Base-by-base conservation (phyloP, 306 rosid species). In the Vigna unguiculata region DNA sequence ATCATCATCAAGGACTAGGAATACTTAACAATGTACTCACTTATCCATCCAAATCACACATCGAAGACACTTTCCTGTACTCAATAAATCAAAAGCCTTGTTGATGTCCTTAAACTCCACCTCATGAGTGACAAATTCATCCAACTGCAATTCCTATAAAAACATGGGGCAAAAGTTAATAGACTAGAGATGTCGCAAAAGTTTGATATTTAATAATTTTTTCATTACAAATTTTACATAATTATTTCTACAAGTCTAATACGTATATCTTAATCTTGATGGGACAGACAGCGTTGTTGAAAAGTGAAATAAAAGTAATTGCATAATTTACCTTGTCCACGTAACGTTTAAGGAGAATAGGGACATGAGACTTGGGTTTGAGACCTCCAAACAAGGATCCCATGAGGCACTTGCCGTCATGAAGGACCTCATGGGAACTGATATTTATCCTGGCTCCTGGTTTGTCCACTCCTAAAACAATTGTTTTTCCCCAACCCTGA, bases 401-500 rank as follows among this genome's bases (percentile, higher is more conserved):
- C 84, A n/a, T 64, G 12, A 93, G 85, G 62, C 16, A 84, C 83
- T 88, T 91, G 28, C 97, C 96, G 2, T 10, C 48, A 7, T 80
- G 86, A 78, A 93, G 97, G 53, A 93, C 83, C 10, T 83, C 96
- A 16, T 0, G 0, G 16, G 89, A 83, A 21, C 77, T 82, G 8
- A 93, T 60, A 80, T 25, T 87, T 83, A 91, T 54, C 47, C 2
- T 43, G 16, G 97, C 69, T 49, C 77, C 91, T 28, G 89, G 87
- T 77, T 72, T 80, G 85, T 86, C 96, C 68, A 90, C 91, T 49
- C 96, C 98, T 78, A 93, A 22, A 13, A 93, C 86, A 36, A 93
- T 54, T 49, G 93, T 88, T 87, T 91, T 90, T 32, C 98, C 98
- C 98, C 97, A 93, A 48, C 98, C 98, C 98, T 91, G 80, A 65